Evolutionary conservation across 2,329 filamentous ascomycete species (phyloP).

Genomic region (Colletotrichum lindemuthianum): DNA sequence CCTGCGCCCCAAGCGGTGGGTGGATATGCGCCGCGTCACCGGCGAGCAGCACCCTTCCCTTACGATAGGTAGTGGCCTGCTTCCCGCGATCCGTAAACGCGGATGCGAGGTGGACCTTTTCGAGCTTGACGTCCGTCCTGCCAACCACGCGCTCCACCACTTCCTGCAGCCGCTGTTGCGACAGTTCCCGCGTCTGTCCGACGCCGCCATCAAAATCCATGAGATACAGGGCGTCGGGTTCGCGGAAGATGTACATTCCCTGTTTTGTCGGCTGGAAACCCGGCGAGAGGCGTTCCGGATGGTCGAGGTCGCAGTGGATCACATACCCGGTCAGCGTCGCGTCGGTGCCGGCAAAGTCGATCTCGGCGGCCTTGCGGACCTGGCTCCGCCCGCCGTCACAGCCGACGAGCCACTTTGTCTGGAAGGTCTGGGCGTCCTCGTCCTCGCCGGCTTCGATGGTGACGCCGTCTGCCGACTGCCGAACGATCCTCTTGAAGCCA

Average conservation of each 20-base stretch:
- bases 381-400: slow-evolving; percentile 54
- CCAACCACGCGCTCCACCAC: slow-evolving; percentile 39
- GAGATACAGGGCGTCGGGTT: slow-evolving; percentile 33
- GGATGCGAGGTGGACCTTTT: slow-evolving; percentile 39
- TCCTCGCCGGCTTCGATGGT: slow-evolving; percentile 36
- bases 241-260: slow-evolving; percentile 42
- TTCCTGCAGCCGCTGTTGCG: slow-evolving; percentile 38
- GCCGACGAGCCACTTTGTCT: slow-evolving; percentile 50
- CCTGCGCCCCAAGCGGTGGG: slow-evolving; percentile 58
- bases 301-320: slow-evolving; percentile 46
- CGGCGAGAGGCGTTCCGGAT: slow-evolving; percentile 40
- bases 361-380: slow-evolving; percentile 49
- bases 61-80: slow-evolving; percentile 62
- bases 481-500: slow-evolving; percentile 38
- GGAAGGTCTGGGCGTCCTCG: slow-evolving; percentile 34
- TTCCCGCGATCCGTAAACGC: slow-evolving; percentile 36
- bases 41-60: slow-evolving; percentile 57
- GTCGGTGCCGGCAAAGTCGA: slow-evolving; percentile 49
- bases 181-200: slow-evolving; percentile 35
- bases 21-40: slow-evolving; percentile 63
- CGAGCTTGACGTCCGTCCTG: slow-evolving; percentile 39
- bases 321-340: slow-evolving; percentile 49
- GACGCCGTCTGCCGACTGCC: slow-evolving; percentile 38
- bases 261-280: slow-evolving; percentile 41
- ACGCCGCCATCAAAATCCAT: slow-evolving; percentile 39